phyloP scores from a whole-genome alignment of 2,329 filamentous ascomycete species.

The Hortaea werneckii region DNA sequence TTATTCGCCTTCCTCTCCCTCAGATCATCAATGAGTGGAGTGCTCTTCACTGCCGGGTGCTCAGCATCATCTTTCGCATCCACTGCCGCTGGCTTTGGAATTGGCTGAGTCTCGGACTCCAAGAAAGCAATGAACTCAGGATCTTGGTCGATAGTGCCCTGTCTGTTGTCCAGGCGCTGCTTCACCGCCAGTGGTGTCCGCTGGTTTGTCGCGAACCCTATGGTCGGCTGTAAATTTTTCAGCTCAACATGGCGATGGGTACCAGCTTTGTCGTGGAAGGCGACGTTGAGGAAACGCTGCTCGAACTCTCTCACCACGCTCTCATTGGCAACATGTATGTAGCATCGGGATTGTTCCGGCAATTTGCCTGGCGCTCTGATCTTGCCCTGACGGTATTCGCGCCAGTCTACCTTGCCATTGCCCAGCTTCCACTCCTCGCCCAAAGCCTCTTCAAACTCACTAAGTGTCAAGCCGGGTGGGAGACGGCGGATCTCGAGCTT shows the following conservation, averaged over 20 bases:
- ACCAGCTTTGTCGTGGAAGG: slow-evolving; percentile 74
- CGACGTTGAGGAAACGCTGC: slow-evolving; percentile 56
- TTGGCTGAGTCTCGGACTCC: slow-evolving; percentile 69
- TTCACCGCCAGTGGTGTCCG: slow-evolving; percentile 61
- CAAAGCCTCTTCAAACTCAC: slow-evolving; percentile 62
- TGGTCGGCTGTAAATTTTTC: slow-evolving; percentile 58
- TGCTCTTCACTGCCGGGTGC: slow-evolving; percentile 56
- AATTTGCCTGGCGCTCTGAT: slow-evolving; percentile 81
- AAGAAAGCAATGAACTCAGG: slow-evolving; percentile 91
- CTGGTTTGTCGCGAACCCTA: slow-evolving; percentile 77
- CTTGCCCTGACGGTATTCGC: slow-evolving; percentile 63
- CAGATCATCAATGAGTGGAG: slow-evolving; percentile 80
- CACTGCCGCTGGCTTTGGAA: slow-evolving; percentile 42
- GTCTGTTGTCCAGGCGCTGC: slow-evolving; percentile 67
- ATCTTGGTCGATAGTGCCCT: slow-evolving; percentile 94
- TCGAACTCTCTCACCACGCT: slow-evolving; percentile 58
- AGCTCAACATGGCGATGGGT: slow-evolving; percentile 62
- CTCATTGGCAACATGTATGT: slow-evolving; percentile 68
- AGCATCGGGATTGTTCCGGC: slow-evolving; percentile 69
- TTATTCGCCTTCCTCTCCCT: slow-evolving; percentile 83
- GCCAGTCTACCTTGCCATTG: slow-evolving; percentile 78
- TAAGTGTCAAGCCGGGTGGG: slow-evolving; percentile 71
- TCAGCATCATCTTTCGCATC: slow-evolving; percentile 41
- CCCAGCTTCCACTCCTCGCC: slow-evolving; percentile 74
- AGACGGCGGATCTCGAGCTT: slow-evolving; percentile 80